A percentile compares a stretch with the other conserved stretches of the same genome.
These are phyloP conservation scores for Saturnispora diversa DNA, from an alignment of 805 yeast genomes.

Conservation along the genomic window DNA sequence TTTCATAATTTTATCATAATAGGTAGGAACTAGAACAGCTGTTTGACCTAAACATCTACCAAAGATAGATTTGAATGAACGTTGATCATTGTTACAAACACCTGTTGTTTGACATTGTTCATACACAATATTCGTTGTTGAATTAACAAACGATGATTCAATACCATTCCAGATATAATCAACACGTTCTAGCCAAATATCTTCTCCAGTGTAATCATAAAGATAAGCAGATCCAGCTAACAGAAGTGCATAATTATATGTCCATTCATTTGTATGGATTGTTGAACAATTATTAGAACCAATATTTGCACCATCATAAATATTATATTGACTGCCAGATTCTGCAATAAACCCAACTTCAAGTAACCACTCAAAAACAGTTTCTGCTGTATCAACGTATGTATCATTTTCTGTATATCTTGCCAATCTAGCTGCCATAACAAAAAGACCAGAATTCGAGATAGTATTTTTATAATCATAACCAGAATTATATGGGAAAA, in stretches of 20 bases:
- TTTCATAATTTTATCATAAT: constrained; percentile 33
- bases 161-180: constrained; percentile 33
- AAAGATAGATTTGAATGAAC: constrained; percentile 65
- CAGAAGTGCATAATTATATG: constrained; percentile 62
- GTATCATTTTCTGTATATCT: constrained; percentile 67
- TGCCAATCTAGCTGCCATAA: constrained; percentile 74
- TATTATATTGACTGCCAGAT: constrained; percentile 29
- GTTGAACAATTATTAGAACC: constrained; percentile 37
- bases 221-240: constrained; percentile 64
- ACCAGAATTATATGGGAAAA: constrained; percentile 81
- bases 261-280: constrained; percentile 50
- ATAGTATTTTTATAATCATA: constrained; percentile 83
- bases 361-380: constrained; percentile 60
- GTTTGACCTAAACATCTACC: constrained; percentile 57
- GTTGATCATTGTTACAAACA: constrained; percentile 65
- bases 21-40: constrained; percentile 44
- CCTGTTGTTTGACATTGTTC: constrained; percentile 54
- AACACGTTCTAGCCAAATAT: constrained; percentile 35
- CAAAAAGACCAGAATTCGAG: constrained; percentile 77
- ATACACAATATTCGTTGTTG: constrained; percentile 38
- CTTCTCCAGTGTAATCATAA: constrained; percentile 50
- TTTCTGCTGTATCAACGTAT: constrained; percentile 66
- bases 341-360: constrained; percentile 19
- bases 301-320: constrained; percentile 55
- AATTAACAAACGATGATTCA: constrained; percentile 36